These are phyloP conservation scores for Alternaria angustiovoidea DNA, from an alignment of 2,329 filamentous ascomycete species.

Conservation along the genomic window DNA sequence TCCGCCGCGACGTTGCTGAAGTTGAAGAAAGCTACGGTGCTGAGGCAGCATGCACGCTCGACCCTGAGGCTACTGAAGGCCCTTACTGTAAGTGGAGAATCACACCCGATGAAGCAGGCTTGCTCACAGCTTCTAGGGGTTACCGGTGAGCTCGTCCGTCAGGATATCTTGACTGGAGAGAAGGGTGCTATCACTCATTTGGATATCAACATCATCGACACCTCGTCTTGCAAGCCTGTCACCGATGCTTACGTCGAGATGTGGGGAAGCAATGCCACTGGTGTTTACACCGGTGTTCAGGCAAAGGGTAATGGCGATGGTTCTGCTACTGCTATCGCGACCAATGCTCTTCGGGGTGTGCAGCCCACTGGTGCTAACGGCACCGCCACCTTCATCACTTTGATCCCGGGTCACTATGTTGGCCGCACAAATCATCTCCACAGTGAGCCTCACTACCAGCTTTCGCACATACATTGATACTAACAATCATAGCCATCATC, in stretches of 20 bases:
- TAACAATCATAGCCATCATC: constrained; percentile 38
- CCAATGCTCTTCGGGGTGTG: constrained; percentile 58
- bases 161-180: constrained; percentile 60
- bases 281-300: constrained; percentile 59
- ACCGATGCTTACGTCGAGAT: constrained; percentile 61
- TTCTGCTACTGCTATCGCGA: constrained; percentile 32
- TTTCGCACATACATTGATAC: not conserved
- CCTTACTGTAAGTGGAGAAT: constrained; percentile 41
- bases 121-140: constrained; percentile 45
- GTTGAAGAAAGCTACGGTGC: constrained; percentile 38
- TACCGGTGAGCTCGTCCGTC: constrained; percentile 60
- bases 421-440: constrained; percentile 46
- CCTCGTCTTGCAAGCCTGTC: constrained; percentile 61
- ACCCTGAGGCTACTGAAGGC: constrained; percentile 44
- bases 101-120: constrained; percentile 1
- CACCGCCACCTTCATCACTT: constrained; percentile 59
- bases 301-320: constrained; percentile 47
- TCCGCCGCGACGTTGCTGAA: constrained; percentile 39
- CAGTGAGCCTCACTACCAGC: constrained; percentile 26
- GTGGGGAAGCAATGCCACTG: constrained; percentile 52
- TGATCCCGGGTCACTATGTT: constrained; percentile 55
- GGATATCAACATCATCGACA: constrained; percentile 64
- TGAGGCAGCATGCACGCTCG: constrained; percentile 43
- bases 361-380: constrained; percentile 58
- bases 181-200: constrained; percentile 59